Conservation (phyloP, 192 early-diverging fungal species). For the Backusella liffmaniae region DNA sequence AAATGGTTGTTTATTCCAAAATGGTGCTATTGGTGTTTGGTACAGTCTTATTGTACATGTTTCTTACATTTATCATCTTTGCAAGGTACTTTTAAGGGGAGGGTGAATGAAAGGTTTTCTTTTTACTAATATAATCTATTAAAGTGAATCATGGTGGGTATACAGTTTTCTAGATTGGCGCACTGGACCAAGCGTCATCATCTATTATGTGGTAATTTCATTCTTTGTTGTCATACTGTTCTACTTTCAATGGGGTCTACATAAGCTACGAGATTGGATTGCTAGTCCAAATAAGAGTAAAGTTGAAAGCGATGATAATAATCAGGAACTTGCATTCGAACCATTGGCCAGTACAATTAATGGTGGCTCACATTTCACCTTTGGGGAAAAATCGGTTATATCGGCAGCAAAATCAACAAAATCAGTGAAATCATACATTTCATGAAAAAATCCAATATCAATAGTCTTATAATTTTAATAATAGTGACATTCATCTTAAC, state of each 20-base stretch:
- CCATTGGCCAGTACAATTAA: conserved; percentile 3
- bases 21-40: conserved; percentile 19
- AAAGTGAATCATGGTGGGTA: conserved; percentile 8
- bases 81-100: conserved; percentile 14
- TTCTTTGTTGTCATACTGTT: not conserved
- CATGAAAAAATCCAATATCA: not conserved
- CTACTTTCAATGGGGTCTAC: not conserved
- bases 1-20: conserved; percentile 19
- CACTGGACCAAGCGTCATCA: not conserved
- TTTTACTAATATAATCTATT: not conserved
- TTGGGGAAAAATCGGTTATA: not conserved
- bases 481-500: not conserved
- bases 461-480: not conserved
- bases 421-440: not conserved
- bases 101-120: not conserved
- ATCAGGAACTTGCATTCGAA: not conserved
- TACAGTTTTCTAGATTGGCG: conserved; percentile 11
- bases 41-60: conserved; percentile 28
- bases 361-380: not conserved
- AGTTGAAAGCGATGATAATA: not conserved
- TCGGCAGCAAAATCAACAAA: not conserved
- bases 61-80: conserved; percentile 26
- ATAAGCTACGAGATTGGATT: not conserved
- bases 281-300: not conserved
- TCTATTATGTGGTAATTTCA: not conserved